Conservation (phyloP, 495 filamentous ascomycete species). For the Penicillium bialowiezense region DNA sequence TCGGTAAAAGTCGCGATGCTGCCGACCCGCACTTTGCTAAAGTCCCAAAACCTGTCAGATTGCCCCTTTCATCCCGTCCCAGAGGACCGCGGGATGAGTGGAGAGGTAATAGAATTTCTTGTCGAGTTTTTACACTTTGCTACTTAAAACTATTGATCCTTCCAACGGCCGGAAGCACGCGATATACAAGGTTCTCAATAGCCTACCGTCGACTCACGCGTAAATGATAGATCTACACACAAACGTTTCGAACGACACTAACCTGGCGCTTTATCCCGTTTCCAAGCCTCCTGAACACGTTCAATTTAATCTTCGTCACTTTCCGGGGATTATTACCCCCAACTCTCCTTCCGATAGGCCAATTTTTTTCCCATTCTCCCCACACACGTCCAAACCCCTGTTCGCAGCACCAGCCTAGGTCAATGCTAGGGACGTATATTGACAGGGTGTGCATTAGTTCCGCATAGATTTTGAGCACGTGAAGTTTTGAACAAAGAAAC, state of each 20-base stretch:
- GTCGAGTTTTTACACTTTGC: background rate
- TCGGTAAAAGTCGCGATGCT: slow-evolving; percentile 5
- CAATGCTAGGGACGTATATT: background rate
- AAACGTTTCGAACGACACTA: background rate
- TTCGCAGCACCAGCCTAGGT: background rate
- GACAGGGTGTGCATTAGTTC: slow-evolving; percentile 9
- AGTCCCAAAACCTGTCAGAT: slow-evolving; percentile 14
- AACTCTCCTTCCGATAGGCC: slow-evolving; percentile 1
- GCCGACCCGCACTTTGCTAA: slow-evolving; percentile 3
- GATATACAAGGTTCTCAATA: background rate
- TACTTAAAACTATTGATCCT: slow-evolving; percentile 1
- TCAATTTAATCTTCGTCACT: background rate
- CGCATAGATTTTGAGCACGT: slow-evolving; percentile 27
- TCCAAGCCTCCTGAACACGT: background rate
- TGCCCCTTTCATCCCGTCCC: slow-evolving; percentile 10
- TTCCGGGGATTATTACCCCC: background rate
- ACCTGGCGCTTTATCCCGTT: background rate
- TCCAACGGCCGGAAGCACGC: background rate
- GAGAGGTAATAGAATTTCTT: background rate
- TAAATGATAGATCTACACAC: background rate
- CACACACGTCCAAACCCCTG: slow-evolving; percentile 6
- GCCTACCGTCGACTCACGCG: background rate
- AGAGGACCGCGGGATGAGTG: slow-evolving; percentile 4
- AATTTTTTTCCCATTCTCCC: background rate
- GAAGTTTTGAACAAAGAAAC: slow-evolving; percentile 6